Evolutionary conservation across 2,329 filamentous ascomycete genomes (phyloP), one percentile per base, ranked within the genome.

Genomic region (Beauveria bassiana): DNA sequence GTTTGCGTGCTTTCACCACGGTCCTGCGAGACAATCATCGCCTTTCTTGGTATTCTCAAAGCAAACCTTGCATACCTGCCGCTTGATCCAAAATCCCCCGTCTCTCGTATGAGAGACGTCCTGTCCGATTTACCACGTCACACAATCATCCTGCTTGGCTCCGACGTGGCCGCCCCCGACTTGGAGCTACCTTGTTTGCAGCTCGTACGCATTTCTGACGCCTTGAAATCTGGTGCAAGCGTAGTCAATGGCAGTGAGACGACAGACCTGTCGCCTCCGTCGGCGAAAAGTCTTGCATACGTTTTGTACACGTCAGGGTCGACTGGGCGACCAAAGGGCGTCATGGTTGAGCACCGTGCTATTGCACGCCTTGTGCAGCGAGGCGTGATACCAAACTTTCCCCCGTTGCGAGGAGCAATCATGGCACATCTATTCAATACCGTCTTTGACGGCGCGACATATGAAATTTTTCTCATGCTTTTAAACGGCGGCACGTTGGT

Each of bases 291-390:
- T 26, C 64, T 67, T 20, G 65, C 65, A 2, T 69, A 70, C 28
- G 78, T 80, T 64, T 78, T 81, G 67, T 81, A 80, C 65, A 81
- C 79, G 24, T 81, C 79, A 10, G 79, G 79, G 20, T 81, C 77
- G 18, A 81, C 79, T 1, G 79, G 79, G 8, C 70, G 71, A 34
- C 79, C 79, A 9, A 81, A 81, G 70, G 79, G 79, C 40, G 78
- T 81, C 28, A 74, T 80, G 62, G 51, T 69, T 52, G 63, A 66
- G 24, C 66, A 67, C 40, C 61, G 66, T 22, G 43, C 45, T 26
- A 62, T 67, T 26, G 28, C 65, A 18, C 54, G 66, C 9, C 60
- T 65, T 6, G 63, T 55, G 5, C 63, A 24, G 22, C 5, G 61
- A 20, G 18, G 52, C 10, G 52, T 20, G 12, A 64, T 58, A 16